Base-by-base conservation (phyloP, 2,329 filamentous ascomycete species). In the Colletotrichum truncatum region DNA sequence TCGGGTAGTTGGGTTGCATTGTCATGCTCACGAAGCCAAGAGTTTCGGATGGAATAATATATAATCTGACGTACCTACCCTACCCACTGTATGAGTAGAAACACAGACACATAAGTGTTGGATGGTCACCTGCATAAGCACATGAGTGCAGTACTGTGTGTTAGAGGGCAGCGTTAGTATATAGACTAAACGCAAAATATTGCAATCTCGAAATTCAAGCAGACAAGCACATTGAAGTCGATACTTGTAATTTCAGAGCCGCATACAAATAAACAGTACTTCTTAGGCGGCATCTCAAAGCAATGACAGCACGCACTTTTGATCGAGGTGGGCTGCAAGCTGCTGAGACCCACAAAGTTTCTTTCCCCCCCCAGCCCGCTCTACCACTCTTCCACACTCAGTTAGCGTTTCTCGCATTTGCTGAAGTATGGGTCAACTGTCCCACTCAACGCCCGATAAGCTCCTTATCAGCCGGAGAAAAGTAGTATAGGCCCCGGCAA, bases 401-500 rank as follows among this genome's bases (percentile, higher is more conserved):
- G 49, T 21, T 55, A 43, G 52, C 52, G 52, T 38, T 43, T 21
- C 30, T 45, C 39, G 39, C 26, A 34, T 26, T 45, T 46, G 21
- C 53, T 56, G 53, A 56, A 18, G 53, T 18, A 43, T n/a, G 53
- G 53, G 39, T 36, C 32, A n/a, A n/a, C 48, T 23, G 49, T 38
- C 52, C 52, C 52, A 16, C 52, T 32, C 11, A 9, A 28, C 6
- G 14, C n/a, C 28, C 69, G 74, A 76, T 76, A 75, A 75, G 73
- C 49, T 43, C 61, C 74, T 76, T 76, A 76, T 76, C 74, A 69
- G 51, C 18, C 69, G 70, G 71, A 71, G 66, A 73, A 72, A 73
- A 68, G 71, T 64, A 61, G 55, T n/a, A n/a, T n/a, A n/a, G n/a
- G 56, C 64, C 59, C 72, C 41, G 55, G 18, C 36, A 28, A 51